Conservation (phyloP, 495 filamentous ascomycete genomes). For the Hypomontagnella monticulosa region DNA sequence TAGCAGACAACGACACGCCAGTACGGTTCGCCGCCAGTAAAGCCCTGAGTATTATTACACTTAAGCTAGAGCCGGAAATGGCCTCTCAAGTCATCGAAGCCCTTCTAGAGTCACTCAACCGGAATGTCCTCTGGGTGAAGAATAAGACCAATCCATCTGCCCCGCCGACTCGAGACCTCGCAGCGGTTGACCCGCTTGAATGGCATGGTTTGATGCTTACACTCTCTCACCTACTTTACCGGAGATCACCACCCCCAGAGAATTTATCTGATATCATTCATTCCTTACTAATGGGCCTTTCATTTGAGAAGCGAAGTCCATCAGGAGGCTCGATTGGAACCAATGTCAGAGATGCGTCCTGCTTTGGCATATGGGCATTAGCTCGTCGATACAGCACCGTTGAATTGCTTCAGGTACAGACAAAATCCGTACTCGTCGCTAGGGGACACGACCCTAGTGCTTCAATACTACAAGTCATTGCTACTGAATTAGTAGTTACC, state of each 20-base stretch:
- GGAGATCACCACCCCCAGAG: constrained; percentile 72
- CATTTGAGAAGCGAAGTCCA: constrained; percentile 84
- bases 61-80: constrained; percentile 81
- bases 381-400: constrained; percentile 85
- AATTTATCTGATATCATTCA: constrained; percentile 76
- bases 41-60: constrained; percentile 83
- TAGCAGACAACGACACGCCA: constrained; percentile 86
- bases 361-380: constrained; percentile 93
- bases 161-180: constrained; percentile 66
- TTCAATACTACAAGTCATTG: constrained; percentile 77
- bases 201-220: constrained; percentile 96
- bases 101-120: constrained; percentile 75
- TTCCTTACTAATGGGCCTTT: constrained; percentile 75
- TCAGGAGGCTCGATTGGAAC: constrained; percentile 85
- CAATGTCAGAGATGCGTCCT: constrained; percentile 95
- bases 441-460: constrained; percentile 45
- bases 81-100: constrained; percentile 86
- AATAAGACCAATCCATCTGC: constrained; percentile 44
- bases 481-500: constrained; percentile 79
- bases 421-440: constrained; percentile 45
- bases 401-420: constrained; percentile 73
- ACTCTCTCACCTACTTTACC: constrained; percentile 83
- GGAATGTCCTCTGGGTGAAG: constrained; percentile 74
- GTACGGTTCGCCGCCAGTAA: constrained; percentile 93
- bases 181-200: constrained; percentile 76